These are phyloP conservation scores for Apophysomyces variabilis DNA, from an alignment of 371 early-diverging fungal species.

Conservation along the genomic window DNA sequence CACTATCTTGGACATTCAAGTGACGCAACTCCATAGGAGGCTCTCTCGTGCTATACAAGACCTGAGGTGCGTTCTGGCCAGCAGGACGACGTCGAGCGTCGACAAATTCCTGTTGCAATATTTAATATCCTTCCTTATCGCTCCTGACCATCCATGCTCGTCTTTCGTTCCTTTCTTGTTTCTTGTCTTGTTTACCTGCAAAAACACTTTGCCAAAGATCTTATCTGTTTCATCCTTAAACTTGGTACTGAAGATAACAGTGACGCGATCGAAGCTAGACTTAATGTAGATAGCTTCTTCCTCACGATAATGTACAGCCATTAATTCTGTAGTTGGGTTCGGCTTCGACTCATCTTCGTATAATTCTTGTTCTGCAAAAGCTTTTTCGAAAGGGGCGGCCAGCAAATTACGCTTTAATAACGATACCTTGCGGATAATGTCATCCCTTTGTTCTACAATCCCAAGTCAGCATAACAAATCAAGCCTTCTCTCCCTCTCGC, in stretches of 20 bases:
- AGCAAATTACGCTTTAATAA: constrained; percentile 91
- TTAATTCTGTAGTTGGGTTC: constrained; percentile 66
- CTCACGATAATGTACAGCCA: constrained; percentile 92
- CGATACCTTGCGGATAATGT: constrained; percentile 78
- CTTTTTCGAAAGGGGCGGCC: constrained; percentile 92
- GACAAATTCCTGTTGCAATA: constrained; percentile 86
- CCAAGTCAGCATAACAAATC: neutral
- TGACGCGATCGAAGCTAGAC: constrained; percentile 91
- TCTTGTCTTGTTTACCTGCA: constrained; percentile 71
- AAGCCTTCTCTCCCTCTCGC: neutral
- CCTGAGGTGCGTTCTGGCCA: constrained; percentile 95
- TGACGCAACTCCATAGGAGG: constrained; percentile 94
- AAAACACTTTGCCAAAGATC: constrained; percentile 94
- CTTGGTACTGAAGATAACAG: constrained; percentile 93
- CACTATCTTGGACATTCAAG: constrained; percentile 72
- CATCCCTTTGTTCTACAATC: constrained; percentile 56
- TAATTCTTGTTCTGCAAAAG: constrained; percentile 84
- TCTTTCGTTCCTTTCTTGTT: neutral
- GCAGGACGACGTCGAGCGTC: constrained; percentile 92
- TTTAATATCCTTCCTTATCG: too few relatives aligned
- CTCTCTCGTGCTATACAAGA: constrained; percentile 89
- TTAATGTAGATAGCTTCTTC: constrained; percentile 93
- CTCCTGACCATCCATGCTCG: neutral
- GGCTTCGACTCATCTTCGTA: constrained; percentile 70
- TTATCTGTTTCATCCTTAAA: constrained; percentile 98